A percentile compares a stretch with the other conserved stretches of the same genome.
These are phyloP conservation scores for Huntiella savannae DNA, from an alignment of 2,329 filamentous ascomycete genomes.

Conservation along the genomic window DNA sequence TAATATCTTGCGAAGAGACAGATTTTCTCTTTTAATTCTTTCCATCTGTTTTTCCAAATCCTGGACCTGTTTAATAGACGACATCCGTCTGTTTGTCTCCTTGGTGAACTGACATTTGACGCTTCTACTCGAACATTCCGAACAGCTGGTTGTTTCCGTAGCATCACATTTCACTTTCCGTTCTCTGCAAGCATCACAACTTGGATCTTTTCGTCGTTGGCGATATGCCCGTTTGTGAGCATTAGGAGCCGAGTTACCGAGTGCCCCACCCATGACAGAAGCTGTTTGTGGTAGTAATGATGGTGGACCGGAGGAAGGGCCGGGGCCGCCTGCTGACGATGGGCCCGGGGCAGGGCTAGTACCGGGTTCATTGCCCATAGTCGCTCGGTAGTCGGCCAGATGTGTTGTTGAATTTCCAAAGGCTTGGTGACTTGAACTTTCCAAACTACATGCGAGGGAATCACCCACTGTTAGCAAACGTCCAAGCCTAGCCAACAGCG, in stretches of 20 bases:
- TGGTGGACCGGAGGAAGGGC: neutral
- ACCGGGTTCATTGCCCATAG: constrained; percentile 5
- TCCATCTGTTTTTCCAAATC: constrained; percentile 86
- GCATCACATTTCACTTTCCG: constrained; percentile 79
- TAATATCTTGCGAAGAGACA: constrained; percentile 48
- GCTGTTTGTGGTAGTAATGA: constrained; percentile 1
- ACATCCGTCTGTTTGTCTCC: constrained; percentile 96
- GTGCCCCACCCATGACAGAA: neutral
- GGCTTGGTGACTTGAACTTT: no score
- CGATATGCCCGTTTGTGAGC: constrained; percentile 88
- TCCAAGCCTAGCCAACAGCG: no score
- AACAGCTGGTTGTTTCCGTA: constrained; percentile 88
- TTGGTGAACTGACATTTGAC: constrained; percentile 99
- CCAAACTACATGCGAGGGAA: no score
- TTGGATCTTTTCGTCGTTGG: constrained; percentile 87
- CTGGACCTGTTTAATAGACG: constrained; percentile 96
- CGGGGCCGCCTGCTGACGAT: constrained; percentile 2
- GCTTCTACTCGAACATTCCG: constrained; percentile 88
- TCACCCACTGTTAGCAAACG: no score
- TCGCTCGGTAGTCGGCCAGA: constrained; percentile 6
- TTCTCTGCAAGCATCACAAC: constrained; percentile 90
- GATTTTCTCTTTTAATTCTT: constrained; percentile 62
- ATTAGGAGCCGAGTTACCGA: neutral
- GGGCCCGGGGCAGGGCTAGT: constrained; percentile 8
- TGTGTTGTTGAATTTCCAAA: neutral